These are phyloP conservation scores for Lentinula aciculospora DNA, from an alignment of 768 basidiomycete species.

Conservation along the genomic window DNA sequence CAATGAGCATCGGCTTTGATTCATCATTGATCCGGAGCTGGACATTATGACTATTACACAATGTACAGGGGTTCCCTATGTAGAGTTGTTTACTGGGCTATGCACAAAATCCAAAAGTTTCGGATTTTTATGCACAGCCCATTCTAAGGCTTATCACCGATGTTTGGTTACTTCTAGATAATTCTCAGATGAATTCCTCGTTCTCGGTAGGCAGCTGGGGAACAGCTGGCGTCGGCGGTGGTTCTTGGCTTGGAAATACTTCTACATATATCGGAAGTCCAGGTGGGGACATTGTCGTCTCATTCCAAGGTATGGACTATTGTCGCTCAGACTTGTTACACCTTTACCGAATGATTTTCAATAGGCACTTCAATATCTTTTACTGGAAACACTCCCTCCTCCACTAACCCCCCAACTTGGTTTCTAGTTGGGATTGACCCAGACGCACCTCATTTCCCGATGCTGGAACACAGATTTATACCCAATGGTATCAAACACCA, in stretches of 20 bases:
- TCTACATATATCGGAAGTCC: not conserved
- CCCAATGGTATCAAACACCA: conserved; percentile 1
- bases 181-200: not conserved
- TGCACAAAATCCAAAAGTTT: too few species aligned
- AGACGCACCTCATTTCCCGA: not conserved
- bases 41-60: too few species aligned
- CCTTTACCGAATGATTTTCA: not conserved
- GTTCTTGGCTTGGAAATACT: not conserved
- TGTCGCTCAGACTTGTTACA: not conserved
- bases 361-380: not conserved
- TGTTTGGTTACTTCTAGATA: not conserved
- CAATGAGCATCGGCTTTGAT: too few species aligned
- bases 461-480: not conserved
- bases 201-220: not conserved
- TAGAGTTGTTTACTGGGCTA: too few species aligned
- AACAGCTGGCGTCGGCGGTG: not conserved
- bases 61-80: too few species aligned
- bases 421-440: not conserved
- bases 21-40: too few species aligned
- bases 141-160: too few species aligned
- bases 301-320: not conserved
- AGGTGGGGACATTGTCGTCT: not conserved
- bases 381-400: not conserved
- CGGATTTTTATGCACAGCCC: too few species aligned
- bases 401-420: not conserved